Evolutionary conservation across 352 stramenopile genomes (phyloP).

Genomic region (Pythium oligandrum): DNA sequence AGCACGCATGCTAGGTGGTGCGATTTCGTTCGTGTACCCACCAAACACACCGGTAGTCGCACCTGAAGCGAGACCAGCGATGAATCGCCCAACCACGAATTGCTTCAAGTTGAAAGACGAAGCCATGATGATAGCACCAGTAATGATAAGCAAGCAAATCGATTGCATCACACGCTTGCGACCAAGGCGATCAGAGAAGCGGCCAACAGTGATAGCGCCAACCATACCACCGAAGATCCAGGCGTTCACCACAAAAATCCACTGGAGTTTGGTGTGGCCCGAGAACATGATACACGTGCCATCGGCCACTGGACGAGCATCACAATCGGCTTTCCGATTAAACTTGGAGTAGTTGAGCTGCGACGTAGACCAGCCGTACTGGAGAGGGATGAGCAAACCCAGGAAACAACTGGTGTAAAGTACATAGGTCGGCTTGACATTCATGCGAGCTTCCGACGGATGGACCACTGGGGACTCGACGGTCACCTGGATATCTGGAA

Average conservation of each 20-base stretch:
- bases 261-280: slow-evolving; percentile 29
- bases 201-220: slow-evolving; percentile 25
- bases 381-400: background rate
- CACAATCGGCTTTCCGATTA: slow-evolving; percentile 30
- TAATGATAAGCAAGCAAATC: slow-evolving; percentile 31
- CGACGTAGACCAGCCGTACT: slow-evolving; percentile 37
- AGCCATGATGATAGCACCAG: slow-evolving; percentile 26
- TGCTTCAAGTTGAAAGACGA: slow-evolving; percentile 30
- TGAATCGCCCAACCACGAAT: slow-evolving; percentile 32
- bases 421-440: too few relatives aligned
- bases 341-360: slow-evolving; percentile 42
- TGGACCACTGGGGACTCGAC: too few relatives aligned
- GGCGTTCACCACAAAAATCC: slow-evolving; percentile 29
- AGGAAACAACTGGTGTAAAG: too few relatives aligned
- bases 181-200: slow-evolving; percentile 28
- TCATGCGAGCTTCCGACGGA: too few relatives aligned
- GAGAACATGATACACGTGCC: slow-evolving; percentile 36
- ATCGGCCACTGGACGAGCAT: slow-evolving; percentile 13
- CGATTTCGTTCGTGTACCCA: slow-evolving; percentile 30
- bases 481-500: too few relatives aligned
- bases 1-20: slow-evolving; percentile 22
- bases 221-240: slow-evolving; percentile 35
- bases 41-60: slow-evolving; percentile 28
- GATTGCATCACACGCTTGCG: slow-evolving; percentile 23
- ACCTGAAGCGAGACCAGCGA: slow-evolving; percentile 32